Conservation (phyloP, 345 rosid genomes). For the Citrus trifoliata region DNA sequence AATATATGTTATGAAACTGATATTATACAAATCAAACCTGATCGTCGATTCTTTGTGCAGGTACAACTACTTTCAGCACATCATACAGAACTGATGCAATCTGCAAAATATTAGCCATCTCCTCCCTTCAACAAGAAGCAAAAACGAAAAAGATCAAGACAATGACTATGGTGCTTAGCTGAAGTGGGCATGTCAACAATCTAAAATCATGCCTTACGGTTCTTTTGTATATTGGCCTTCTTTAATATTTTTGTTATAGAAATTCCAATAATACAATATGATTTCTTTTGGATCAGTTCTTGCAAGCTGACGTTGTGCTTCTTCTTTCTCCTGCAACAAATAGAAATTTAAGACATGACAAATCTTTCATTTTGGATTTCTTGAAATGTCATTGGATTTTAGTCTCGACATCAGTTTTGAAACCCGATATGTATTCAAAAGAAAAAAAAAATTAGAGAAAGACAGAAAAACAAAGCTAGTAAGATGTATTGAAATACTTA, state of each 20-base stretch:
- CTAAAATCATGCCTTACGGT: slow-evolving; percentile 56
- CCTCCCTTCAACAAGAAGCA: slow-evolving; percentile 62
- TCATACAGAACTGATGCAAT: slow-evolving; percentile 87
- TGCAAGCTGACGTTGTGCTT: slow-evolving; percentile 37
- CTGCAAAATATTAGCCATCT: slow-evolving; percentile 82
- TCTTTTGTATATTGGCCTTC: slow-evolving; percentile 53
- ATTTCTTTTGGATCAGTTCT: no score
- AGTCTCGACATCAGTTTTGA: not conserved
- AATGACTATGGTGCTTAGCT: slow-evolving; percentile 15
- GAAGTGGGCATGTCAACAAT: slow-evolving; percentile 1
- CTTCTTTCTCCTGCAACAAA: slow-evolving; percentile 57
- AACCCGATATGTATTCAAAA: no score
- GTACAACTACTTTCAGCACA: slow-evolving; percentile 65
- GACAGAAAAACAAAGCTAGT: not conserved
- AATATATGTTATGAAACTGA: not conserved
- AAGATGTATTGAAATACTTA: not conserved
- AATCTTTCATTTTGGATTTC: not conserved
- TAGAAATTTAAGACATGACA: slow-evolving; percentile 4
- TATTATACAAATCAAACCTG: slow-evolving; percentile 43
- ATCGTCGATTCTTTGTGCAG: slow-evolving; percentile 37
- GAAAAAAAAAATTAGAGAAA: no score
- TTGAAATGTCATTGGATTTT: no score
- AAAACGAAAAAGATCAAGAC: slow-evolving; percentile 12
- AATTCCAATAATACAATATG: no score
- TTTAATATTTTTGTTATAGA: slow-evolving; percentile 49